Base-by-base conservation (phyloP, 495 filamentous ascomycete genomes). In the Annulohypoxylon stygium region DNA sequence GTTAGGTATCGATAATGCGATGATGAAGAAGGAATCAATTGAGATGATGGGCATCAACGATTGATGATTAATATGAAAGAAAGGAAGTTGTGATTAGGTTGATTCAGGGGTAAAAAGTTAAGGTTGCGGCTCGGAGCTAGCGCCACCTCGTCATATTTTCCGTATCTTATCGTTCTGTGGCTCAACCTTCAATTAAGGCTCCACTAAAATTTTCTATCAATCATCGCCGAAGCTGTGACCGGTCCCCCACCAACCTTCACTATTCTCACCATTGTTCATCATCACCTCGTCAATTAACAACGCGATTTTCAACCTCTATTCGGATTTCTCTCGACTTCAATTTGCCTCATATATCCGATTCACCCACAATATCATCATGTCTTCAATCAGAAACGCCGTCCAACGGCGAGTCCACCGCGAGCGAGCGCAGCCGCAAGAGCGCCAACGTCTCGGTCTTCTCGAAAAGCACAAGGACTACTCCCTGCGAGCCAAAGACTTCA, bases 391-490 rank as follows among this genome's bases (percentile, higher is more conserved):
- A 68, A 96, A 96, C 79, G 90, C 92, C 81, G 90, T 94, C 59
- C 89, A 93, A 62, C 86, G 88, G 67, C 76, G 81, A 61, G 75
- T 77, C 76, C 95, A 98, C 83, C 86, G 88, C 74, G 96, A 98
- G 85, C 92, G 96, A 75, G 91, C 92, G 34, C 96, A 98, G 79
- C 92, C 94, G 39, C 76, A 87, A 70, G 92, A 93, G 77, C 93
- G 96, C 37, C 83, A 89, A 71, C 92, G 92, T 88, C 93, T 89
- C 86, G 93, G 93, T 67, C 85, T 97, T 16, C 88, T 97, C 61
- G 94, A 97, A 78, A 97, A 97, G 83, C 92, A 93, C 85, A 95
- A 95, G 83, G 96, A 99, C 85, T 99, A 98, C 86, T 90, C 91
- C 48, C 91, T 95, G 70, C 94, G 96, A 64, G 92, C 96, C 3